Evolutionary conservation across 768 basidiomycete genomes (phyloP), one percentile per base, ranked within the genome.

Genomic region (Naganishia antarctica): DNA sequence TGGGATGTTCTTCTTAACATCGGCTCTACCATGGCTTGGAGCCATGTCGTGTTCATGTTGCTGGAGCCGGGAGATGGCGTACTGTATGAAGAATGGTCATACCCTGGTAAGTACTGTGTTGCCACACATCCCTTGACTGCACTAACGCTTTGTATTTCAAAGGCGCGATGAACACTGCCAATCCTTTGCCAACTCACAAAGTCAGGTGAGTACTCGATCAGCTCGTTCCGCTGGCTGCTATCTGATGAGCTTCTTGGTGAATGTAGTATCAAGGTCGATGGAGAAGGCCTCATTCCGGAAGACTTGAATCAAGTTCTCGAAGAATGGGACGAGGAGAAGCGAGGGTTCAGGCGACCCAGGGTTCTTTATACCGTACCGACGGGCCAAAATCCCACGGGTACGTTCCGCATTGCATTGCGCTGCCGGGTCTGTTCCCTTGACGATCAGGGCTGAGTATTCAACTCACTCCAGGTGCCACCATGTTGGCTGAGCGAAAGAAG

Each of bases 321-420:
- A 4, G 80, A 80, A 50, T 91, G 90, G 91, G 83, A 90, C 71
- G 83, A 81, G 64, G 72, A 74, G 8, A 79, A 79, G 18, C 80
- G 83, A 23, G 84, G 83, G 9, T 83, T 82, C 70, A 80, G 80
- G 58, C 80, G 87, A 83, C 76, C 76, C 34, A 57, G 65, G 5
- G 66, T 77, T 2, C 63, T 77, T 40, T 77, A 77, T 66, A 76
- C 84, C 4, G 80, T 89, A 13, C 87, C 89, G 0, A 81, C 88
- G n/a, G 88, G 88, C 28, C 89, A 91, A 78, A 91, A 91, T 74
- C 90, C 89, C 4, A 86, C 85, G 5, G 90, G 53, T 57, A 4
- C 9, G 49, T 50, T 16, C 29, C 13, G 51, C 9, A 12, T 53
- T 6, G n/a, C n/a, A n/a, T n/a, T n/a, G n/a, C n/a, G n/a, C n/a